Base-by-base conservation (phyloP, 2,329 filamentous ascomycete genomes). In the Aspergillus pseudonomiae region DNA sequence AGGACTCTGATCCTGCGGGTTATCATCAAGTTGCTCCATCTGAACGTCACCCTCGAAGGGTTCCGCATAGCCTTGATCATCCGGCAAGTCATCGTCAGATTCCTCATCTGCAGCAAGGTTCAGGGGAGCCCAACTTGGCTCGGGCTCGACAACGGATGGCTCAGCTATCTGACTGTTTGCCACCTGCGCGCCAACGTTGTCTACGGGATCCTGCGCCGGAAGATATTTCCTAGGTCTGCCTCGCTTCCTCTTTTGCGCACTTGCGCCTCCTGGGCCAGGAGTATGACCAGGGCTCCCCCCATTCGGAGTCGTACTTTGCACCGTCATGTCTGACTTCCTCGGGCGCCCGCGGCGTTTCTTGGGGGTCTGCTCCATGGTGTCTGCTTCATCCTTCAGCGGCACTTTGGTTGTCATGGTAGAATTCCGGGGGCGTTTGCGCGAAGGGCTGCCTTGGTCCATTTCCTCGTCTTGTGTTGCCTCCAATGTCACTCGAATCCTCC, bases 401-500 rank as follows among this genome's bases (percentile, higher is more conserved):
- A 82, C 67, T 65, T 77, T 81, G 11, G 73, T 78, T 11, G 79
- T 81, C 36, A 69, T 75, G 6, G 78, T 75, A 11, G 72, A 73
- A 24, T 73, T 73, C 36, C 67, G 70, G 6, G 68, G 63, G 41
- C 72, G 71, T 69, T 75, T 79, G 64, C 71, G 74, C 61, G 71
- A 69, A 28, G 73, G 71, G 52, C 71, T 73, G 24, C 62, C 71
- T 50, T 72, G 65, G 54, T 76, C 72, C 45, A 73, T 68, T 41
- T 74, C 75, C 36, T 77, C 78, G 43, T 81, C 79, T 59, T 83
- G 79, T 50, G 80, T 80, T 24, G 81, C 81, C 69, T 83, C 80
- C 41, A 83, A 76, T 0, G 81, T 83, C 28, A 83, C 80, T 52
- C 79, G 75, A 62, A 83, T 82, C 61, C 80, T 78, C 81, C 81